Evolutionary conservation across 2,329 filamentous ascomycete species (phyloP).

Genomic region (Talaromyces funiculosus): DNA sequence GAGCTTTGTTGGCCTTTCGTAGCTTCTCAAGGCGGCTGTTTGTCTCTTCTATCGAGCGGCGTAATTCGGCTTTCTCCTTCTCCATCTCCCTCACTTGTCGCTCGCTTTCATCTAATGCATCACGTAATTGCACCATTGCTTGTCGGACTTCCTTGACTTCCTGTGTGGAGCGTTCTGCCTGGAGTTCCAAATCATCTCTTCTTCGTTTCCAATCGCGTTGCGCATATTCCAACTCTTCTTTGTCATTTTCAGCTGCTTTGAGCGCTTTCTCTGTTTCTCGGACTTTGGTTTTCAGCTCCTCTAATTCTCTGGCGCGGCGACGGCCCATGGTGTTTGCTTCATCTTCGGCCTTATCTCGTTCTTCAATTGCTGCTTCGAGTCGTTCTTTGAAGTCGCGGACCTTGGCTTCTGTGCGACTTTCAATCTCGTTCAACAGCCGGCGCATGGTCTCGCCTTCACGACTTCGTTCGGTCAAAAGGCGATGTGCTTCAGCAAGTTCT

Average conservation of each 20-base stretch:
- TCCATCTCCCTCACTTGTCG: constrained; percentile 76
- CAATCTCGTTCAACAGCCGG: constrained; percentile 76
- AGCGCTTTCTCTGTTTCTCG: constrained; percentile 76
- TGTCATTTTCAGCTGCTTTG: constrained; percentile 65
- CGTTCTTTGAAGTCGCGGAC: constrained; percentile 83
- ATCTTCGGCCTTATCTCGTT: constrained; percentile 87
- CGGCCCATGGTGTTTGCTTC: constrained; percentile 74
- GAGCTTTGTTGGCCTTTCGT: constrained; percentile 59
- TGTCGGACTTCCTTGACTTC: constrained; percentile 71
- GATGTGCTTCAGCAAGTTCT: constrained; percentile 81
- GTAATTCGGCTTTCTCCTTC: constrained; percentile 70
- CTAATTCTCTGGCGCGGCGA: constrained; percentile 72
- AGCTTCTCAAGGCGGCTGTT: constrained; percentile 73
- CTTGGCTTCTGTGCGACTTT: constrained; percentile 72
- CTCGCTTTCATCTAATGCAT: constrained; percentile 82
- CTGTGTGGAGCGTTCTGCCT: constrained; percentile 61
- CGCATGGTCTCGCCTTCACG: constrained; percentile 95
- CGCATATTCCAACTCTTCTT: constrained; percentile 67
- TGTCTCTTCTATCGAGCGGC: constrained; percentile 70
- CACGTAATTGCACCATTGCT: constrained; percentile 70
- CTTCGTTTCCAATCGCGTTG: constrained; percentile 69
- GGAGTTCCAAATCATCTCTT: constrained; percentile 68
- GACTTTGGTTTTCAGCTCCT: constrained; percentile 73
- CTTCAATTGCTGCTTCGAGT: constrained; percentile 86
- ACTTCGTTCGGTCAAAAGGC: constrained; percentile 78